phyloP scores from a whole-genome alignment of 257 asterid genomes.

The Penstemon newberryi region DNA sequence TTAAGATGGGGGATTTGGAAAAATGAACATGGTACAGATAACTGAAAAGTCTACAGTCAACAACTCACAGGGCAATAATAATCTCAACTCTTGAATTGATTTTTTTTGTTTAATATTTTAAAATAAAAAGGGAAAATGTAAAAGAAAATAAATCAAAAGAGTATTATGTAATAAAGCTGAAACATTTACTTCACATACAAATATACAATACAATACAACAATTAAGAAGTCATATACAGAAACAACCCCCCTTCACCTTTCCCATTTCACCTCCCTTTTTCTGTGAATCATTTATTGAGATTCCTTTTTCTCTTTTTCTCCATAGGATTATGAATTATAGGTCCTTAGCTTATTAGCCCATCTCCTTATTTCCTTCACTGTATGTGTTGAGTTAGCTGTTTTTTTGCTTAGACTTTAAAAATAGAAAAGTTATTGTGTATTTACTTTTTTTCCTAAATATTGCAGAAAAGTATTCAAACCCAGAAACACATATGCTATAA shows the following conservation, averaged over 20 bases:
- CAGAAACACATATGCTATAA: slow-evolving; percentile 38
- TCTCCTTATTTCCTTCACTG: not conserved
- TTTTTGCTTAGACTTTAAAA: slow-evolving; percentile 31
- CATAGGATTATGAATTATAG: slow-evolving; percentile 48
- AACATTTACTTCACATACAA: no score
- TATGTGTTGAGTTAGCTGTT: slow-evolving; percentile 17
- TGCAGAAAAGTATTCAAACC: slow-evolving; percentile 37
- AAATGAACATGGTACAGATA: slow-evolving; percentile 32
- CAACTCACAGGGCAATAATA: slow-evolving; percentile 10
- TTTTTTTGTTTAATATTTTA: not conserved
- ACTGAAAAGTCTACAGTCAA: slow-evolving; percentile 35
- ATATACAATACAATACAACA: slow-evolving; percentile 27
- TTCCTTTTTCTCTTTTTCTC: slow-evolving; percentile 51
- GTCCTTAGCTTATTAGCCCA: slow-evolving; percentile 37
- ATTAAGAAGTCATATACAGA: slow-evolving; percentile 53
- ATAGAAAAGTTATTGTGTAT: slow-evolving; percentile 34
- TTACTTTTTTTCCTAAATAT: slow-evolving; percentile 34
- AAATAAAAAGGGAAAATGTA: slow-evolving; percentile 2
- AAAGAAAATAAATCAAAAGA: not conserved
- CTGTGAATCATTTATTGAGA: slow-evolving; percentile 66
- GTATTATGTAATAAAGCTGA: slow-evolving; percentile 30
- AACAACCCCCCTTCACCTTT: slow-evolving; percentile 46
- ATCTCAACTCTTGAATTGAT: slow-evolving; percentile 17
- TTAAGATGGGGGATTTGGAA: slow-evolving; percentile 17
- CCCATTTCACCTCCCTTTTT: slow-evolving; percentile 68